phyloP scores from a whole-genome alignment of 192 early-diverging fungal species.

The Coemansia pectinata region DNA sequence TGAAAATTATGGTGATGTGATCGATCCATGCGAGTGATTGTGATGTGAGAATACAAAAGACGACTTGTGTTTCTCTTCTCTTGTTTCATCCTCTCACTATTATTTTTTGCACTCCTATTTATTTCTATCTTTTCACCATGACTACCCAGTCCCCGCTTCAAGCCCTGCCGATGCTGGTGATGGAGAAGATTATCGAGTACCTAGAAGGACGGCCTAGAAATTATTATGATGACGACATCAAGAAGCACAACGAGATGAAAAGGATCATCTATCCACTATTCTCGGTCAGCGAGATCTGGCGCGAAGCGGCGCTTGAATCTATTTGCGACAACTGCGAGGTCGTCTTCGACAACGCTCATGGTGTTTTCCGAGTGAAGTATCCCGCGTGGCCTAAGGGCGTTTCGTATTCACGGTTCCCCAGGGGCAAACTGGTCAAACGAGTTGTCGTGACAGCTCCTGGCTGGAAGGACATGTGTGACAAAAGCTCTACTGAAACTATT shows the following conservation, averaged over 20 bases:
- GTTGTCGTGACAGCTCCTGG: neutral
- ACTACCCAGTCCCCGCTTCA: neutral
- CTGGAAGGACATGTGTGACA: neutral
- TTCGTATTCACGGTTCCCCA: too few species aligned
- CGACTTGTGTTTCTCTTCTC: neutral
- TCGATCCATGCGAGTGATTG: neutral
- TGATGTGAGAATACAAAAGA: neutral
- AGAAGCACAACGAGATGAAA: neutral
- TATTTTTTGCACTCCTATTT: neutral
- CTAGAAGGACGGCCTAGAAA: neutral
- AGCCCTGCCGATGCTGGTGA: neutral
- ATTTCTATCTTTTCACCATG: neutral
- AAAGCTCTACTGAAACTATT: neutral
- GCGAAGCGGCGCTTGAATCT: neutral
- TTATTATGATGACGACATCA: neutral
- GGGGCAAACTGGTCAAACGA: too few species aligned
- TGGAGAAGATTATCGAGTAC: neutral
- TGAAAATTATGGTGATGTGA: neutral
- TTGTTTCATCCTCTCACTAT: neutral
- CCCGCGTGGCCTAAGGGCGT: too few species aligned
- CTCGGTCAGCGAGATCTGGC: neutral
- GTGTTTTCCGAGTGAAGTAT: too few species aligned
- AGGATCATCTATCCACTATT: neutral
- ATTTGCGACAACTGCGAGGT: neutral
- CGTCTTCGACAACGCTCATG: too few species aligned